Percentiles rank a stretch among this genome's conserved stretches.
Conservation (phyloP, 345 rosid species). For the Erucastrum elatum region DNA sequence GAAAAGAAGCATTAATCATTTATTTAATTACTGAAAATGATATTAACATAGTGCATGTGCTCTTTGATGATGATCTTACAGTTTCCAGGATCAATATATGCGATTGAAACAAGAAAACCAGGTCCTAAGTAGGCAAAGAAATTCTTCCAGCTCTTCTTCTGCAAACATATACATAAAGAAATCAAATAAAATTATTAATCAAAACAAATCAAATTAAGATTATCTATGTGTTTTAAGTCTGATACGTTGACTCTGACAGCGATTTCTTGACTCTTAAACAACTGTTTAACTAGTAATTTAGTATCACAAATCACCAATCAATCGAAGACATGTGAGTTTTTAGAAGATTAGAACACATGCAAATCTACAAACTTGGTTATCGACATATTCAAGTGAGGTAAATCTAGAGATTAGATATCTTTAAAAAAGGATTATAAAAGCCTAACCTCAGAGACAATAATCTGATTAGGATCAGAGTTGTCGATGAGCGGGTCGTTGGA, state of each 20-base stretch:
- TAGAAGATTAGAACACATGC: not conserved
- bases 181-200: not conserved
- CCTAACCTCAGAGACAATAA: conserved; percentile 78
- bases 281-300: not conserved
- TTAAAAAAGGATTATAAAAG: not conserved
- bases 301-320: not conserved
- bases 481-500: conserved; percentile 70
- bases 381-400: not conserved
- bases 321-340: not conserved
- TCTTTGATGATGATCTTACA: conserved; percentile 48
- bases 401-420: conserved; percentile 7
- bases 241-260: conserved; percentile 18
- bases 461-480: conserved; percentile 53
- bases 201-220: not conserved
- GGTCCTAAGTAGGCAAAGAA: conserved; percentile 89
- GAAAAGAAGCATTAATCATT: not conserved
- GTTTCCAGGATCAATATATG: conserved; percentile 97
- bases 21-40: not conserved
- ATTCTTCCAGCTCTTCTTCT: conserved; percentile 93
- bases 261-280: not conserved
- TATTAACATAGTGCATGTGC: not conserved
- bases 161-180: conserved; percentile 34
- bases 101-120: conserved; percentile 94
- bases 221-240: not conserved
- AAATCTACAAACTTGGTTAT: not conserved